phyloP scores from a whole-genome alignment of 768 basidiomycete genomes.

The Russula griseocarnosa region DNA sequence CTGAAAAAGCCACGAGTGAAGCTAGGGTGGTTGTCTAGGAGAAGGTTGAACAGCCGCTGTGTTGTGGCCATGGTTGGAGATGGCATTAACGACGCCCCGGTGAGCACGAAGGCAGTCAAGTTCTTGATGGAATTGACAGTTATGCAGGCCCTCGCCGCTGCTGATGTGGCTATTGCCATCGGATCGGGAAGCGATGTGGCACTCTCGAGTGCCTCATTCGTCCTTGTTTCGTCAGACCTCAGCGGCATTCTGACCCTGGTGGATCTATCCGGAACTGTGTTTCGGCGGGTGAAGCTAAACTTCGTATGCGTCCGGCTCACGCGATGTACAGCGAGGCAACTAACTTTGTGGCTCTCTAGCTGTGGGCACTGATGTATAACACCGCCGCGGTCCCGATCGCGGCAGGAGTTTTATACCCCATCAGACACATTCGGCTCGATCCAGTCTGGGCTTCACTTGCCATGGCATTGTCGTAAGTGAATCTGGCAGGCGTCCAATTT shows the following conservation, averaged over 20 bases:
- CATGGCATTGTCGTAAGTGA: constrained; percentile 65
- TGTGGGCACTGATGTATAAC: constrained; percentile 70
- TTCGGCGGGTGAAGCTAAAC: constrained; percentile 69
- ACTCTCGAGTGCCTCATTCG: constrained; percentile 74
- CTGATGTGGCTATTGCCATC: constrained; percentile 57
- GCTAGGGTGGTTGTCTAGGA: constrained; percentile 32
- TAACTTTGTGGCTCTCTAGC: constrained; percentile 35
- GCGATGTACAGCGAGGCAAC: constrained; percentile 1
- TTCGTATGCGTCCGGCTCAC: constrained; percentile 46
- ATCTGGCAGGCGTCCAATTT: constrained; percentile 1
- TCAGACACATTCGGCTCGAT: constrained; percentile 56
- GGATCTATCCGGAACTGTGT: constrained; percentile 59
- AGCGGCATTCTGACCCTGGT: constrained; percentile 54
- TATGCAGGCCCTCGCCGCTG: constrained; percentile 48
- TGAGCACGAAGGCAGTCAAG: constrained; percentile 28
- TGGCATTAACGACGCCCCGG: constrained; percentile 61
- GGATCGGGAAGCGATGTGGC: constrained; percentile 72
- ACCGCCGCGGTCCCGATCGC: constrained; percentile 66
- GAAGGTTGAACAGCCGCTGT: constrained; percentile 37
- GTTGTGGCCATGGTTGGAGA: constrained; percentile 58
- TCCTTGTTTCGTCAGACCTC: constrained; percentile 68
- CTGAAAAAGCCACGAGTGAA: constrained; percentile 37
- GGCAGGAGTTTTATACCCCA: constrained; percentile 72
- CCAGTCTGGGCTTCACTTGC: constrained; percentile 80
- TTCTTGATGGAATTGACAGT: constrained; percentile 20